Conservation (phyloP, 177 flowering plant genomes). For the Tripterygium wilfordii region DNA sequence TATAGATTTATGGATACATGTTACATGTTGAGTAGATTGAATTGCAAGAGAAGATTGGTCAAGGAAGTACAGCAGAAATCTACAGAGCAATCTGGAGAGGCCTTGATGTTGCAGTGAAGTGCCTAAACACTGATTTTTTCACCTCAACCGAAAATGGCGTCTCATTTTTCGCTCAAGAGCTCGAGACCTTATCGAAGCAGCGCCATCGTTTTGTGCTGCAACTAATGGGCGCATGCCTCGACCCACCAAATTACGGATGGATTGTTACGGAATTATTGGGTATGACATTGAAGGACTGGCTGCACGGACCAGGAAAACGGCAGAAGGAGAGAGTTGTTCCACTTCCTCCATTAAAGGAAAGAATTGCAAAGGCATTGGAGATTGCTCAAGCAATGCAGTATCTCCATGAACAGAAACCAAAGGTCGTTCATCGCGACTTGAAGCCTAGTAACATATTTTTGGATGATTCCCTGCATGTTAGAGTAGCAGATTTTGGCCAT, state of each 20-base stretch:
- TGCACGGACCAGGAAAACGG: constrained; percentile 48
- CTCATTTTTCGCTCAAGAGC: constrained; percentile 53
- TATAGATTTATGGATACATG: neutral
- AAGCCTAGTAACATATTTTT: constrained; percentile 69
- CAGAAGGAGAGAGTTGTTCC: constrained; percentile 27
- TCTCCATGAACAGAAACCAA: constrained; percentile 62
- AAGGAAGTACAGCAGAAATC: constrained; percentile 52
- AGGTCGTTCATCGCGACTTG: constrained; percentile 54
- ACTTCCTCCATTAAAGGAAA: constrained; percentile 42
- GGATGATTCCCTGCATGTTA: constrained; percentile 46
- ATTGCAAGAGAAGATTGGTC: constrained; percentile 38
- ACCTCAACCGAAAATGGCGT: constrained; percentile 23
- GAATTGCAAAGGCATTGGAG: constrained; percentile 46
- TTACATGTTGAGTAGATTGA: constrained; percentile 36
- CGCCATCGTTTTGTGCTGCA: constrained; percentile 59
- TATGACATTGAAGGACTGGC: constrained; percentile 54
- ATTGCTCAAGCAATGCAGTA: constrained; percentile 70
- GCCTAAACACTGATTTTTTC: constrained; percentile 51
- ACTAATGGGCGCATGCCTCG: constrained; percentile 57
- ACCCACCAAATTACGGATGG: constrained; percentile 59
- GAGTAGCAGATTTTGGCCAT: constrained; percentile 71
- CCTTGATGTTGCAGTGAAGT: constrained; percentile 58
- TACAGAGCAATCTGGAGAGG: constrained; percentile 60
- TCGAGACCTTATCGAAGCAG: constrained; percentile 46
- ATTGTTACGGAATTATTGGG: constrained; percentile 48